phyloP scores from a whole-genome alignment of 2,329 filamentous ascomycete species.

The Aureobasidium vineae region DNA sequence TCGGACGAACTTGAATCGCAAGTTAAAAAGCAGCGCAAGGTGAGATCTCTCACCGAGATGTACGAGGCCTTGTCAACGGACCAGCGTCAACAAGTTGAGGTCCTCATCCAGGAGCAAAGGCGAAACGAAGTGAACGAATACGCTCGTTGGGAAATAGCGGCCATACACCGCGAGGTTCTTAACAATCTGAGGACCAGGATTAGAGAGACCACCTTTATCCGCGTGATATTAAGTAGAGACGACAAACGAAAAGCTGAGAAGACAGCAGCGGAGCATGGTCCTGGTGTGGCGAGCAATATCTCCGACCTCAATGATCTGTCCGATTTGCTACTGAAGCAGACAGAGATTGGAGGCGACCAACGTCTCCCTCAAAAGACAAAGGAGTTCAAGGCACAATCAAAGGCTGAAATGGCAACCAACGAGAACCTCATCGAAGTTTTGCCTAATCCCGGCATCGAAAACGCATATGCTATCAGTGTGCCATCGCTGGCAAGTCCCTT shows the following conservation, averaged over 20 bases:
- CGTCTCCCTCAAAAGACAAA: background rate
- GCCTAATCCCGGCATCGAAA: background rate
- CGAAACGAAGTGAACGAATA: background rate
- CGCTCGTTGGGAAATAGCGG: conserved; percentile 18
- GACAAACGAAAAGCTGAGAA: background rate
- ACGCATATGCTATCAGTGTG: background rate
- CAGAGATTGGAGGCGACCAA: background rate
- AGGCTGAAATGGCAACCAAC: too few relatives aligned
- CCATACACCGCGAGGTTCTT: conserved; percentile 6
- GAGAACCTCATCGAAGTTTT: background rate
- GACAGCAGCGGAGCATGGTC: background rate
- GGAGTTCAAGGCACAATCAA: background rate
- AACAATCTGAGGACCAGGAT: conserved; percentile 18
- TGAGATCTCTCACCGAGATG: conserved; percentile 3
- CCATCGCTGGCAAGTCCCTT: background rate
- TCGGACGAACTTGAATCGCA: conserved; percentile 15
- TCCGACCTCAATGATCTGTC: conserved; percentile 8
- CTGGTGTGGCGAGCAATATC: background rate
- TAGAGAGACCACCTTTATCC: conserved; percentile 17
- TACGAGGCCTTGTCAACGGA: conserved; percentile 14
- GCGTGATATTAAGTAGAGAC: conserved; percentile 1
- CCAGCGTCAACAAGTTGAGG: conserved; percentile 15
- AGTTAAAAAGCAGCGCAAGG: conserved; percentile 10
- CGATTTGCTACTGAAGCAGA: background rate
- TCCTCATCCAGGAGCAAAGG: conserved; percentile 5